Base-by-base conservation (phyloP, 2,329 filamentous ascomycete species). In the Colletotrichum ledebouriae region DNA sequence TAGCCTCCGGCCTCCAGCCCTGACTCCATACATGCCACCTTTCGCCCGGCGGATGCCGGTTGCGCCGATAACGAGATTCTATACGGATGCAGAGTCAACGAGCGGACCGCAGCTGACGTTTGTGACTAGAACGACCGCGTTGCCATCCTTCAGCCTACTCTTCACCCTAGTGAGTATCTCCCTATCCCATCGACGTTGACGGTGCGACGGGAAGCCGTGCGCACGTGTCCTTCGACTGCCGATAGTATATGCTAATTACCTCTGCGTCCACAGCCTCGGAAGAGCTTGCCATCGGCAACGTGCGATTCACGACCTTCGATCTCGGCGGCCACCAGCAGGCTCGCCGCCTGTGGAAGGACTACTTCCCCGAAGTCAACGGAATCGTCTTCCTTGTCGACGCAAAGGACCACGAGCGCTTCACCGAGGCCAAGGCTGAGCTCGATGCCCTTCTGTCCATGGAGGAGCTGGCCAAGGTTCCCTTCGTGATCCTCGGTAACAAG, bases 331-430 rank as follows among this genome's bases (percentile, higher is more conserved):
- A 97, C 84, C 92, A 96, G 83, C 94, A 98, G 86, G 94, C 94
- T 71, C 93, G 94, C 74, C 93, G 94, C 76, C 90, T 97, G 75
- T 97, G 94, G 94, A 95, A 94, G 81, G 94, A 97, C 78, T 97
- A 97, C 84, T 97, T 97, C 87, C 94, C 94, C 75, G 94, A 97
- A 85, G 94, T 97, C 72, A 94, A 91, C 81, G 94, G 95, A 69
- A 97, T 98, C 75, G 94, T 99, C 74, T 99, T 98, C 87, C 91
- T 98, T 67, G 93, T 99, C 75, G 96, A 99, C 77, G 94, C 96
- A 76, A 97, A 97, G 84, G 96, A 99, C 82, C 92, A 94, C 82
- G 95, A 98, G 84, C 94, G 96, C 74, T 93, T 99, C 80, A 80
- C 87, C 76, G 96, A 99, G 85, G 92, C 94, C 78, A 98, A 98